Evolutionary conservation across 2,329 filamentous ascomycete genomes (phyloP).

Genomic region (Lithohypha guttulata): DNA sequence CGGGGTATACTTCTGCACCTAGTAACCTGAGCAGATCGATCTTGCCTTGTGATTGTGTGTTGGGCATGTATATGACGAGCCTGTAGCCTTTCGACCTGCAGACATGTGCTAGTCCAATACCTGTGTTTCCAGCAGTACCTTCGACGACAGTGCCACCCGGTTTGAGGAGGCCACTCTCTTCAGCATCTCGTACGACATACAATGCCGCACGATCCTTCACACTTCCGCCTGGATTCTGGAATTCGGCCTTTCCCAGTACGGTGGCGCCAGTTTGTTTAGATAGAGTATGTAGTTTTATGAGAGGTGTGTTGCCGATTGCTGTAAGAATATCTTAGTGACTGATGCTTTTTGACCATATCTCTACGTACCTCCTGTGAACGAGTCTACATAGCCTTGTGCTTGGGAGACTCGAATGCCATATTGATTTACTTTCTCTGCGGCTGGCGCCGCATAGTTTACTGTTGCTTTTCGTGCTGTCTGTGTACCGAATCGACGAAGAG

Average conservation of each 20-base stretch:
- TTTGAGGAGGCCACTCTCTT: conserved; percentile 70
- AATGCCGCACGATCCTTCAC: conserved; percentile 95
- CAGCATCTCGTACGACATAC: conserved; percentile 87
- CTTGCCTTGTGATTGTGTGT: conserved; percentile 97
- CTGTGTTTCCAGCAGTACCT: conserved; percentile 94
- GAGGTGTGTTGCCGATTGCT: conserved; percentile 96
- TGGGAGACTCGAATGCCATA: conserved; percentile 64
- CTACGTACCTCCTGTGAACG: conserved; percentile 65
- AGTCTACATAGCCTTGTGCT: conserved; percentile 67
- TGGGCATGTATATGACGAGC: conserved; percentile 98
- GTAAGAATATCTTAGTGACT: conserved; percentile 12
- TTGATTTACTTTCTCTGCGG: conserved; percentile 39
- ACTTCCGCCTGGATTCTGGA: conserved; percentile 93
- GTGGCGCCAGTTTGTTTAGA: conserved; percentile 89
- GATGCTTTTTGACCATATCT: neutral
- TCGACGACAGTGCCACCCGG: conserved; percentile 92
- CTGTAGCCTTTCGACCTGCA: conserved; percentile 86
- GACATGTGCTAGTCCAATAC: conserved; percentile 93
- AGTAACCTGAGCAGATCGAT: conserved; percentile 84
- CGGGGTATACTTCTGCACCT: conserved; percentile 89
- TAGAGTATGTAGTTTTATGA: conserved; percentile 79
- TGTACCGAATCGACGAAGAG: conserved; percentile 51
- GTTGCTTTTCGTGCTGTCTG: conserved; percentile 47
- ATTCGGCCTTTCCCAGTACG: conserved; percentile 91
- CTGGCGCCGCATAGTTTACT: conserved; percentile 24